Evolutionary conservation across 1,284 basidiomycete genomes (phyloP), one percentile per base, ranked within the genome.

Genomic region (Sanghuangporus baumii): DNA sequence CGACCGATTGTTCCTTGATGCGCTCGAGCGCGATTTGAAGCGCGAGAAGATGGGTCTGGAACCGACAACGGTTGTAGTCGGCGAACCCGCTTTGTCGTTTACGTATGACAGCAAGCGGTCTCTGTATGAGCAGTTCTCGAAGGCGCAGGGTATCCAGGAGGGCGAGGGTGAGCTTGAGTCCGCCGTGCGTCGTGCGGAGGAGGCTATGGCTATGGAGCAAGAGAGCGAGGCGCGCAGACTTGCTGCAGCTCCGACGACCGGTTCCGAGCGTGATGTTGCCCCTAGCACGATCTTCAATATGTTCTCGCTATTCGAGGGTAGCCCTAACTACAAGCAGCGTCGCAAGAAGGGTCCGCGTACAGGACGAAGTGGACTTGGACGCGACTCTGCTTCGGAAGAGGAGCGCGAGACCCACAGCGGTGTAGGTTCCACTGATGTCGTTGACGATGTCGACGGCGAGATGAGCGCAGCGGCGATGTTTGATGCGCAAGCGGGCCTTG

Each of bases 1-100:
- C 67, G 94, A 96, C 74, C 88, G 94, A n/a, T 86, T 96, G 57
- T 96, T 96, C 79, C 85, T 96, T 57, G 94, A 96, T 71, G 94
- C 94, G 31, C 83, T 96, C 46, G 94, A 96, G 74, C 89, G 94
- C 57, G 94, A 96, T 73, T 82, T 96, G 61, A 96, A 96, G 77
- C 84, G 94, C 48, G 93, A 96, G 74, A 96, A 94, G 76, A 88
- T 90, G 78, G 89, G 91, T 0, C 79, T 86, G 57, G 91, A 94
- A 70, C 83, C 93, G 0, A 95, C 94, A 1, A 95, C 93, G 2
- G 75, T 82, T 55, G 79, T 88, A 37, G 74, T 80, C 6, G 87
- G 91, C 62, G 94, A 96, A 75, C 94, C 94, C 4, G 94, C 93
- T 1, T 72, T 82, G 9, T 89, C 86, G 3, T 91, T 88, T 78